These are phyloP conservation scores for Jatropha multifida DNA, from an alignment of 441 rosid genomes.

Conservation along the genomic window DNA sequence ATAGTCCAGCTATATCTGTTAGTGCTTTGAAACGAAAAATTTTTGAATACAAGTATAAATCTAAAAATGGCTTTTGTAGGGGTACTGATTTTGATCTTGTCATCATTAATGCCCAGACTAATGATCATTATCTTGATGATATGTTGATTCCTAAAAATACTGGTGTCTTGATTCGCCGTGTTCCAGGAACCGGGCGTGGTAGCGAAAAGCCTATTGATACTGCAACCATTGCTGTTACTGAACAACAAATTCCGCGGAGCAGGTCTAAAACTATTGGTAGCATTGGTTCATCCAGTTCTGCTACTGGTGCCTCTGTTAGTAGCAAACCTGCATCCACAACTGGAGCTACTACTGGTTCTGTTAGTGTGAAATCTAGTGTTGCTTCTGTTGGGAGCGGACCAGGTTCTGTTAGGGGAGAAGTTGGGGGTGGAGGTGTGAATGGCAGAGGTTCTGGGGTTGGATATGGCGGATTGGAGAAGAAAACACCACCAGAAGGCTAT, in stretches of 20 bases:
- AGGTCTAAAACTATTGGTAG: not conserved
- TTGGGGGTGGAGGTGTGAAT: not conserved
- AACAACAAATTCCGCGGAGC: not conserved
- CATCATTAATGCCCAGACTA: slow-evolving; percentile 20
- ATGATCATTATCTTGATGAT: slow-evolving; percentile 12
- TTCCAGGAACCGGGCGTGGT: slow-evolving; percentile 15
- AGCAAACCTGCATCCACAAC: no score
- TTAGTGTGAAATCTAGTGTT: no score
- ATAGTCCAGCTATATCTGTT: slow-evolving; percentile 84
- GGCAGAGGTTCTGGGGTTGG: not conserved
- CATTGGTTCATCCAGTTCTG: not conserved
- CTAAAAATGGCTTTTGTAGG: no score
- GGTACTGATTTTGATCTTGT: not conserved
- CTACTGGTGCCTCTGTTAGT: not conserved
- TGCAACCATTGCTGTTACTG: not conserved
- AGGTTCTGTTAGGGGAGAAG: no score
- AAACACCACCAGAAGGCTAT: slow-evolving; percentile 79
- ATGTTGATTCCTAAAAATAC: not conserved
- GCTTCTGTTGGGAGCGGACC: no score
- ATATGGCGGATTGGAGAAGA: not conserved
- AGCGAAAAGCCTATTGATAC: not conserved
- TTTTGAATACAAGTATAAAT: no score
- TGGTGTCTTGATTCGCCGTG: slow-evolving; percentile 14
- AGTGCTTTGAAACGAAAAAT: slow-evolving; percentile 74
- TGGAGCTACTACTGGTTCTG: no score